These are phyloP conservation scores for Blakeslea trispora DNA, from an alignment of 371 early-diverging fungal genomes.

Conservation along the genomic window DNA sequence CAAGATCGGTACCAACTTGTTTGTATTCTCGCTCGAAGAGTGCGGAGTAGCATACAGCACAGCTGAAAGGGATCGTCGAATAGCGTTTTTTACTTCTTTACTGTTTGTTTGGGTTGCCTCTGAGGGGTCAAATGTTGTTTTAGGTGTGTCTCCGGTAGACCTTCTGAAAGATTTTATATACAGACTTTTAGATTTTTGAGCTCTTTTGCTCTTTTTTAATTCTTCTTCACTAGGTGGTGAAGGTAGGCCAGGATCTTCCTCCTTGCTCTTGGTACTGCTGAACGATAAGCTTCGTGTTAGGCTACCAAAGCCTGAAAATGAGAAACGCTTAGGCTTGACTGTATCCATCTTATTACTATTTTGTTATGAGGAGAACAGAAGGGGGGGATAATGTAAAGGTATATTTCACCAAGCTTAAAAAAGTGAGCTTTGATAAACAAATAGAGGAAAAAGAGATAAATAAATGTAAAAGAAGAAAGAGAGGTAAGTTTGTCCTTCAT, in stretches of 20 bases:
- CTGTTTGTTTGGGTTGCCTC: conserved; percentile 33
- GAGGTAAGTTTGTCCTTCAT: no score
- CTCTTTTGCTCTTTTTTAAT: conserved; percentile 17
- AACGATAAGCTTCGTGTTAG: conserved; percentile 23
- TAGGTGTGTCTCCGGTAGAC: conserved; percentile 8
- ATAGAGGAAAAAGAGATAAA: no score
- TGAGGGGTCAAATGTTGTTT: conserved; percentile 26
- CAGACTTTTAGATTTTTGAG: conserved; percentile 41
- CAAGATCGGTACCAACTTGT: conserved; percentile 36
- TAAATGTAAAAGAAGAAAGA: no score
- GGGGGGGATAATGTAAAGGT: no score
- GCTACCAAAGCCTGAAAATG: conserved; percentile 35
- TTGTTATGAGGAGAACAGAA: no score
- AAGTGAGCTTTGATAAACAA: no score
- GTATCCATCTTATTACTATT: conserved; percentile 12
- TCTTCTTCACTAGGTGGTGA: conserved; percentile 12
- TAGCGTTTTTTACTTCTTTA: conserved; percentile 36
- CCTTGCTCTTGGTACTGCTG: conserved; percentile 2
- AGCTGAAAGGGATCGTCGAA: conserved; percentile 41
- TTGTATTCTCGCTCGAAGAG: conserved; percentile 7
- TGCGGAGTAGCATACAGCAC: conserved; percentile 45
- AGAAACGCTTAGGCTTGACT: conserved; percentile 38
- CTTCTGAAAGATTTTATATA: conserved; percentile 39
- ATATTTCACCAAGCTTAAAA: no score
- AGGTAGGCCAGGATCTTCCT: conserved; percentile 1